Evolutionary conservation across 2,329 filamentous ascomycete species (phyloP), one percentile per base, ranked within the genome.

Genomic region (Phaeosphaeria sp.): DNA sequence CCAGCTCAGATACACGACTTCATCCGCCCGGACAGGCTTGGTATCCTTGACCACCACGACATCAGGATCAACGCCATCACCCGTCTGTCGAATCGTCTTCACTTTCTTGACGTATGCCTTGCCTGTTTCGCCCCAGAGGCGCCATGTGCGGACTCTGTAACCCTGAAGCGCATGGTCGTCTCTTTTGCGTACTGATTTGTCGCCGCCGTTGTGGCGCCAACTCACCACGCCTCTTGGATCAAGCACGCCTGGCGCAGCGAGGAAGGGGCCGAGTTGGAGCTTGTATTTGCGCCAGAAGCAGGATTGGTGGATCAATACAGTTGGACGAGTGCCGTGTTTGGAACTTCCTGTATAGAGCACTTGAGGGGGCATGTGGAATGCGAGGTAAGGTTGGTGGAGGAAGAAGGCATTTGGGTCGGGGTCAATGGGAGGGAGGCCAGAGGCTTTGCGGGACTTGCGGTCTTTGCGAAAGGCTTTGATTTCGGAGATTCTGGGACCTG

Each of bases 101-200:
- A 72, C 54, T 1, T 50, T n/a, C 11, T 60, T 64, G 1, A 75
- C 70, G 33, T 71, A 75, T 0, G 46, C 23, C 49, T 72, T 72
- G 9, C 74, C 73, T 1, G 60, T 66, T 54, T 77, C 74, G 39
- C 72, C 70, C 69, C 67, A 74, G 1, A 75, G 44, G 17, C 73
- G 56, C 71, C 69, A 74, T 1, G 55, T 69, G 1, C 69, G 54
- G 2, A 76, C 70, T 50, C 63, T 68, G 52, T 75, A 76, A 1
- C 73, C 74, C 49, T 71, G 71, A 3, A 71, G 54, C 20, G 30
- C 30, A 13, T 11, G 9, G 3, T 36, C 30, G 13, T 36, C 30
- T 36, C 6, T 46, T 52, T 5, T 27, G 50, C 3, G 60, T 56
- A 18, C 63, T 58, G 6, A 9, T 18, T 54, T 58, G 21, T 63